phyloP scores from a whole-genome alignment of 768 basidiomycete genomes.

The Kwoniella heveanensis region DNA sequence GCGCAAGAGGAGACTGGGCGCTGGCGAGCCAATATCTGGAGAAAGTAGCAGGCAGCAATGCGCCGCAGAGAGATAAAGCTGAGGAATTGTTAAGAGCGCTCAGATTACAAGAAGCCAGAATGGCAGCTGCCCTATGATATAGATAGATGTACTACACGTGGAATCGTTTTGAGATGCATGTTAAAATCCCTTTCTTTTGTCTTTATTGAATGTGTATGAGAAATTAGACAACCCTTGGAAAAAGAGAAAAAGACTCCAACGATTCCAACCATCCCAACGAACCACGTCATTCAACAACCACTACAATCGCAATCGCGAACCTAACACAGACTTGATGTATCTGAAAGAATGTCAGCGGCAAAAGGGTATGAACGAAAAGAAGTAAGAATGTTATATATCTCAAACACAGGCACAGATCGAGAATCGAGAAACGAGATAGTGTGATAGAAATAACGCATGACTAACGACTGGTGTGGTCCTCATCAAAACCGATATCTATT shows the following conservation, averaged over 20 bases:
- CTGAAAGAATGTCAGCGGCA: too few relatives aligned
- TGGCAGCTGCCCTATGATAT: slow-evolving; percentile 20
- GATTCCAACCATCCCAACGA: too few relatives aligned
- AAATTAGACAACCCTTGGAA: too few relatives aligned
- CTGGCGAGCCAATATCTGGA: slow-evolving; percentile 75
- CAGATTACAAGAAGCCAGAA: slow-evolving; percentile 59
- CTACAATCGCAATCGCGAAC: too few relatives aligned
- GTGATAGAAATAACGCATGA: slow-evolving; percentile 9
- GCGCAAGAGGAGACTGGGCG: slow-evolving; percentile 57
- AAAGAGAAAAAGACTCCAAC: too few relatives aligned
- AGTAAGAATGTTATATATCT: too few relatives aligned
- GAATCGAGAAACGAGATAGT: slow-evolving; percentile 3
- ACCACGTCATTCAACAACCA: too few relatives aligned
- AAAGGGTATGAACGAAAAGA: too few relatives aligned
- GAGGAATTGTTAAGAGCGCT: slow-evolving; percentile 64
- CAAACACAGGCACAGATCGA: neutral
- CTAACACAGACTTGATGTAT: neutral
- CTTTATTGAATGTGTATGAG: too few relatives aligned
- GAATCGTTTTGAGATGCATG: too few relatives aligned
- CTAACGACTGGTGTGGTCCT: slow-evolving; percentile 27
- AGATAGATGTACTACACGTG: too few relatives aligned
- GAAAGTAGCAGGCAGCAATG: slow-evolving; percentile 73
- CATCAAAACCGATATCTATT: slow-evolving; percentile 11
- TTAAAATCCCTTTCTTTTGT: too few relatives aligned
- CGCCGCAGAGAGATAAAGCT: slow-evolving; percentile 75